Evolutionary conservation across 1,284 basidiomycete species (phyloP).

Genomic region (Cutaneotrichosporon mucoides): DNA sequence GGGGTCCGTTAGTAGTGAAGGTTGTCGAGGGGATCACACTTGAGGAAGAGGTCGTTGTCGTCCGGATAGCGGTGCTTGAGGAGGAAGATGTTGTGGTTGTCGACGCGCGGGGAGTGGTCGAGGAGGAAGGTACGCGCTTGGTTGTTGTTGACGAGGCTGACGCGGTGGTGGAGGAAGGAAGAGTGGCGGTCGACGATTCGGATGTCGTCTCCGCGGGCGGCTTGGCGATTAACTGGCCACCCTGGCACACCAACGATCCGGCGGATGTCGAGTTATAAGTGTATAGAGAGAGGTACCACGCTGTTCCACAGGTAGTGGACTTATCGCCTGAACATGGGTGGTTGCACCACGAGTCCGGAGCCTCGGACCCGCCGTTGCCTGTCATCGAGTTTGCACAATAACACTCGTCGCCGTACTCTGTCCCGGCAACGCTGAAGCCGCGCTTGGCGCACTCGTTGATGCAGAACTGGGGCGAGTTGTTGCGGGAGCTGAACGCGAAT

Average conservation of each 20-base stretch:
- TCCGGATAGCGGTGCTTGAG: constrained; percentile 2
- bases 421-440: constrained; percentile 43
- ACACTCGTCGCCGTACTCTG: constrained; percentile 45
- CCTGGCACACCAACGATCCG: background rate
- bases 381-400: constrained; percentile 39
- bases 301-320: constrained; percentile 32
- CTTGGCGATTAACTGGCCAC: too few species aligned
- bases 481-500: constrained; percentile 28
- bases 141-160: too few species aligned
- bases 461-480: constrained; percentile 37
- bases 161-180: too few species aligned
- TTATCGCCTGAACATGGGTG: constrained; percentile 36
- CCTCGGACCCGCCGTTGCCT: constrained; percentile 28
- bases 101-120: too few species aligned
- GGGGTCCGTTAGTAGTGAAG: too few species aligned
- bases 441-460: constrained; percentile 37
- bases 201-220: too few species aligned
- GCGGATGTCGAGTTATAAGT: background rate
- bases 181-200: too few species aligned
- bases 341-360: constrained; percentile 27
- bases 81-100: too few species aligned
- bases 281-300: constrained; percentile 42
- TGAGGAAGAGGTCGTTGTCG: too few species aligned
- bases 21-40: too few species aligned
- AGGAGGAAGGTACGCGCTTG: too few species aligned